These are phyloP conservation scores for Fusarium protoensiforme DNA, from an alignment of 2,329 filamentous ascomycete species.

Conservation along the genomic window DNA sequence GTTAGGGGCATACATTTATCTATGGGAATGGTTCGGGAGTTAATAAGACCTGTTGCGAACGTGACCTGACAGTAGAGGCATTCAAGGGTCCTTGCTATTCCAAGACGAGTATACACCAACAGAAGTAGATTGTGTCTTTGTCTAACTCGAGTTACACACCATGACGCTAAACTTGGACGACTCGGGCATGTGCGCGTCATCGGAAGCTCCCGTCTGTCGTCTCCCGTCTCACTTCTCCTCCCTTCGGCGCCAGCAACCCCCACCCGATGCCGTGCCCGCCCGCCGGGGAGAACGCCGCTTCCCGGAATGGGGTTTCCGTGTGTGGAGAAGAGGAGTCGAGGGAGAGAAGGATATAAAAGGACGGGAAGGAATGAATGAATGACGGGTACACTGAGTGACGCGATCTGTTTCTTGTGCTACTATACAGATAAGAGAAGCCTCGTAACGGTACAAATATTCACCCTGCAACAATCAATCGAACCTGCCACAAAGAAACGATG, in stretches of 20 bases:
- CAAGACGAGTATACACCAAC: not conserved
- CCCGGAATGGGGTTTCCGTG: slow-evolving; percentile 13
- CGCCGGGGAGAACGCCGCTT: slow-evolving; percentile 30
- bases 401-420: slow-evolving; percentile 1
- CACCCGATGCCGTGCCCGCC: slow-evolving; percentile 24
- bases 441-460: not conserved
- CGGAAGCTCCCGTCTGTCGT: slow-evolving; percentile 16
- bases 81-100: not conserved
- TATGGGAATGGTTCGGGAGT: slow-evolving; percentile 3
- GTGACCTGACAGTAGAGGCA: not conserved
- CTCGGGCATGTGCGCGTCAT: slow-evolving; percentile 34
- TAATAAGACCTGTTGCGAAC: slow-evolving; percentile 30
- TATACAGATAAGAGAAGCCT: not conserved
- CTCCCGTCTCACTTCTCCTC: not conserved
- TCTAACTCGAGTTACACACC: not conserved
- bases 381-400: slow-evolving; percentile 37
- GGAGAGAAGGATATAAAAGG: not conserved
- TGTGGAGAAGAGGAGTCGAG: slow-evolving; percentile 4
- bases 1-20: not conserved
- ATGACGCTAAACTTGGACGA: not conserved
- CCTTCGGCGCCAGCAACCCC: slow-evolving; percentile 6
- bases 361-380: slow-evolving; percentile 36
- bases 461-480: not conserved
- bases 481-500: slow-evolving; percentile 18
- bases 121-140: not conserved